Evolutionary conservation across 371 early-diverging fungal species (phyloP), one percentile per base, ranked within the genome.

Genomic region (Polyrhizophydium stewartii): DNA sequence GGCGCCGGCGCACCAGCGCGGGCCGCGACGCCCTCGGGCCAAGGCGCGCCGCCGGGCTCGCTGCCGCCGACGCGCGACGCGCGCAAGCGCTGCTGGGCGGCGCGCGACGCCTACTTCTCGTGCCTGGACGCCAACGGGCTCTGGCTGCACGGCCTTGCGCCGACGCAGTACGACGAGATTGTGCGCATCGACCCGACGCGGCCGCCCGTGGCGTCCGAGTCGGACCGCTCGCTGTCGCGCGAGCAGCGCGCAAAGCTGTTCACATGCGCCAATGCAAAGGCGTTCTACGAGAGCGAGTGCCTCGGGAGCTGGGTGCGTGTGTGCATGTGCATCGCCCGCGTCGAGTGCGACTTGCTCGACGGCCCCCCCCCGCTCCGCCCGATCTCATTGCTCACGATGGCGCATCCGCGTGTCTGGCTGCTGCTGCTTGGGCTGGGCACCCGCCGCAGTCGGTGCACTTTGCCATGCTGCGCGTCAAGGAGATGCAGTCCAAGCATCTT

Each of bases 91-190:
- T 77, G 77, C 68, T 77, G 77, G 77, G 56, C 56, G 9, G 73
- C 73, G 6, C 68, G 77, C 22, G 77, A 77, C 58, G 68, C 62
- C 53, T 77, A 77, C 65, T 77, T 74, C 53, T 38, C 58, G 9
- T 77, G 77, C 58, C 66, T 77, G 28, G 69, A 74, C 56, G 13
- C 27, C 27, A 13, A 72, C 60, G 41, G 56, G 6, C 66, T 77
- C 33, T 77, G 74, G 74, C 68, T 77, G 33, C 50, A 74, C 41
- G 77, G 77, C 19, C 62, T 74, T 21, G 40, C 2, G 2, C 69
- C 71, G 19, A 31, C 32, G 28, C 51, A 53, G 21, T 63, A 72
- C 64, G 67, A 70, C 12, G 72, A 68, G 31, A 61, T 72, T 22
- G 55, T 77, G 19, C 64, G 55, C 7, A 43, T 77, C 2, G 77